Evolutionary conservation across 2,329 filamentous ascomycete genomes (phyloP).

Genomic region (Chrysoporthe puriensis): DNA sequence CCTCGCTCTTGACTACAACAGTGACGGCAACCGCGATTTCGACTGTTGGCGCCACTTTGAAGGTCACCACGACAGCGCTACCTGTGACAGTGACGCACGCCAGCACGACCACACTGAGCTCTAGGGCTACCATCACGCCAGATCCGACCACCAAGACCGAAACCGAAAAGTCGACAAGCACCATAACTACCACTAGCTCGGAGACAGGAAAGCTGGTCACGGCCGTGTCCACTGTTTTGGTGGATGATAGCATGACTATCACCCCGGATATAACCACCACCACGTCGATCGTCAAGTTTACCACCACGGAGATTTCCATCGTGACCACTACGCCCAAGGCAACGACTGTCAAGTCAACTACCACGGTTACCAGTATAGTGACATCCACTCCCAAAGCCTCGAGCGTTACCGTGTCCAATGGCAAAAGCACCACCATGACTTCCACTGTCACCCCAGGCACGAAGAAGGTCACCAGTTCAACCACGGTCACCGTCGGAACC

Average conservation of each 20-base stretch:
- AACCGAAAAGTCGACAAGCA: constrained; percentile 3
- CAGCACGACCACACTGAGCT: constrained; percentile 35
- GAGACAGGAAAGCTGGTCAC: neutral
- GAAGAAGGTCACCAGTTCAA: constrained; percentile 38
- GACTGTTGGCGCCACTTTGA: constrained; percentile 27
- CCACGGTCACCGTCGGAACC: constrained; percentile 31
- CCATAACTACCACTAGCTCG: neutral
- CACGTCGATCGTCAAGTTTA: constrained; percentile 1
- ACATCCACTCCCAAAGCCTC: neutral
- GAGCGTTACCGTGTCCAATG: neutral
- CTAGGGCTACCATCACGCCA: constrained; percentile 40
- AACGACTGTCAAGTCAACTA: constrained; percentile 9
- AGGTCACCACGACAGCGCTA: constrained; percentile 25
- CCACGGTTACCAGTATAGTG: neutral
- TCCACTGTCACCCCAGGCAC: constrained; percentile 35
- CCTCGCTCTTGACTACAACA: constrained; percentile 13
- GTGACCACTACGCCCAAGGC: constrained; percentile 12
- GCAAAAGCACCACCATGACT: neutral
- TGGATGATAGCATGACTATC: neutral
- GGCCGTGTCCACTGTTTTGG: neutral
- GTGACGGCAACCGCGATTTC: constrained; percentile 9
- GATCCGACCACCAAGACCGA: constrained; percentile 29
- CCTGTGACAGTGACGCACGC: constrained; percentile 36
- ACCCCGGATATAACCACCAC: neutral
- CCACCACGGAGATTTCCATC: neutral